Evolutionary conservation across 2,329 filamentous ascomycete genomes (phyloP), one percentile per base, ranked within the genome.

Genomic region (Bertia moriformis): DNA sequence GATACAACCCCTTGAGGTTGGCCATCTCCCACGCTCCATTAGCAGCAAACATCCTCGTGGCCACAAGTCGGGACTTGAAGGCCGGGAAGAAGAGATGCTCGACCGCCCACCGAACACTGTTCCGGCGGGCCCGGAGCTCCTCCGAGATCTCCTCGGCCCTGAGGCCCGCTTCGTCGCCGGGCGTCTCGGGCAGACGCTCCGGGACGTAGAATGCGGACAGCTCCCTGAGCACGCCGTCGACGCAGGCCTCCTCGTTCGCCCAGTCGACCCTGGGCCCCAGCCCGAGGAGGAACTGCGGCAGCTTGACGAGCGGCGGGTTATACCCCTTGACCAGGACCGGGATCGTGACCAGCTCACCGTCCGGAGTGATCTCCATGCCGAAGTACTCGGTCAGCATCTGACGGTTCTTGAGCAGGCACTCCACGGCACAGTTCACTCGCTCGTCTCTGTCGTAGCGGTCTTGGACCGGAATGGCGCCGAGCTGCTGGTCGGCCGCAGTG

Each of bases 371-470:
- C 40, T 89, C 78, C 33, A 98, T 62, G 1, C 80, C 82, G 57
- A 98, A 96, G 58, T 98, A 98, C 57, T 98, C 91, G 2, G 72
- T 65, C 1, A 98, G 70, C 84, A 98, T 93, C 50, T 89, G 81
- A 27, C 83, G 71, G 10, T 81, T 73, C 45, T 79, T 73, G 20
- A 93, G 68, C 2, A 96, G 66, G 46, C 87, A 78, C 2, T 67
- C 57, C 0, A 69, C 63, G 3, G 93, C 78, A 3, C 68, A 66
- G 3, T 75, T 63, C 1, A 85, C 75, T 0, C 87, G 71, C 27
- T 74, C 67, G 0, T 72, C 62, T 19, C 42, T 47, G 10, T 39
- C 44, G n/a, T n/a, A n/a, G n/a, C n/a, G n/a, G n/a, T n/a, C n/a
- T n/a, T n/a, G n/a, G n/a, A n/a, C n/a, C n/a, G n/a, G n/a, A n/a